These are phyloP conservation scores for Tricholoma hemisulphureum DNA, from an alignment of 768 basidiomycete genomes.

Conservation along the genomic window DNA sequence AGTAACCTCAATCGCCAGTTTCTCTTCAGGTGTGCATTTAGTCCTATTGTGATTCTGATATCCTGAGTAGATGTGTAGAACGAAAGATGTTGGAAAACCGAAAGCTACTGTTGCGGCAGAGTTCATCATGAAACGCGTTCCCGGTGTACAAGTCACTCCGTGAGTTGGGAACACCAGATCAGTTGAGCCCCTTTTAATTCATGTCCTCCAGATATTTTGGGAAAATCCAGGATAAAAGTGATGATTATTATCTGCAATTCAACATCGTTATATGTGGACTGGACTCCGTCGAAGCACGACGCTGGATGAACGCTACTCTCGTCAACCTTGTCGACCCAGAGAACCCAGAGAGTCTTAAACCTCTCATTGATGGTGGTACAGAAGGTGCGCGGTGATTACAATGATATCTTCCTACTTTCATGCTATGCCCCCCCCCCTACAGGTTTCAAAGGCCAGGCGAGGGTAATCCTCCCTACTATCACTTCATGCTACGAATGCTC, in stretches of 20 bases:
- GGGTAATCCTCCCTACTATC: constrained; percentile 93
- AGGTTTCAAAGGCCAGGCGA: constrained; percentile 99
- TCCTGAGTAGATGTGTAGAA: constrained; percentile 32
- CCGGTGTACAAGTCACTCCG: constrained; percentile 96
- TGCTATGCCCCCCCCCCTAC: background rate
- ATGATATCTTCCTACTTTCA: background rate
- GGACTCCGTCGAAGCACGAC: constrained; percentile 93
- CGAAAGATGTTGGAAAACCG: constrained; percentile 87
- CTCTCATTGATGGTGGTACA: constrained; percentile 97
- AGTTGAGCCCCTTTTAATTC: background rate
- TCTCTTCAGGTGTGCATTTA: constrained; percentile 74
- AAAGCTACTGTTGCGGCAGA: constrained; percentile 95
- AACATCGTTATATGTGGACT: constrained; percentile 96
- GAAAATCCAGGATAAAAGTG: constrained; percentile 97
- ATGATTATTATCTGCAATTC: constrained; percentile 95
- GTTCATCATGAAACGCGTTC: constrained; percentile 94
- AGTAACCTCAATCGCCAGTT: constrained; percentile 99
- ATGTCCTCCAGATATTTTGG: constrained; percentile 72
- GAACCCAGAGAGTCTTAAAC: constrained; percentile 89
- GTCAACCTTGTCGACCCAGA: constrained; percentile 94
- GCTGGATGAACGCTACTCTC: constrained; percentile 99
- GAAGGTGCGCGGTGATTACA: constrained; percentile 60
- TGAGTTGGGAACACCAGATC: constrained; percentile 42
- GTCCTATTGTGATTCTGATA: background rate
- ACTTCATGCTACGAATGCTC: constrained; percentile 98